Conservation (phyloP, 2,329 filamentous ascomycete genomes). For the Pseudogymnoascus sp. region DNA sequence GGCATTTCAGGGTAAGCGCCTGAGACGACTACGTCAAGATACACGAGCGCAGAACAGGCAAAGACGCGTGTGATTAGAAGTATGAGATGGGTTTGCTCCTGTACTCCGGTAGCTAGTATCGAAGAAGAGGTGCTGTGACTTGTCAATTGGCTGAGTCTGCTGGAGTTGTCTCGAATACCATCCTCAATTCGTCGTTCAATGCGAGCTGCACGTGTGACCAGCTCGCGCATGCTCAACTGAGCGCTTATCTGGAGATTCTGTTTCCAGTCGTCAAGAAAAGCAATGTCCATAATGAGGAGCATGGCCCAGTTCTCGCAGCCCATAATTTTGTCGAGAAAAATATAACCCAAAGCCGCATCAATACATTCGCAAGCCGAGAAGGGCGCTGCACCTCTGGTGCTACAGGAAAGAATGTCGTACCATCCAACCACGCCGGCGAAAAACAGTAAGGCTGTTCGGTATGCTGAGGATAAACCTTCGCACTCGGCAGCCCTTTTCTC, state of each 20-base stretch:
- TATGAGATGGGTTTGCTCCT: slow-evolving; percentile 5
- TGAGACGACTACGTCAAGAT: slow-evolving; percentile 17
- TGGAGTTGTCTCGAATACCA: slow-evolving; percentile 9
- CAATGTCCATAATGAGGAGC: slow-evolving; percentile 42
- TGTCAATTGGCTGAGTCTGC: background rate
- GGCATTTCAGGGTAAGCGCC: slow-evolving; percentile 14
- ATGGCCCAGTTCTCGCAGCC: slow-evolving; percentile 50
- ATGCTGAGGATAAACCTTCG: slow-evolving; percentile 22
- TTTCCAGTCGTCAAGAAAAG: slow-evolving; percentile 48
- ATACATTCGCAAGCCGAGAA: background rate
- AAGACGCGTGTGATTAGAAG: slow-evolving; percentile 16
- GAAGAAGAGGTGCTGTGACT: background rate
- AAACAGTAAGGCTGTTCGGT: slow-evolving; percentile 41
- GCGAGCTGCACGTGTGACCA: slow-evolving; percentile 33
- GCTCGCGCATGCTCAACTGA: slow-evolving; percentile 35
- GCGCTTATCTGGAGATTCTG: slow-evolving; percentile 36
- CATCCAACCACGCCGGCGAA: slow-evolving; percentile 40
- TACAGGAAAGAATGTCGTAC: slow-evolving; percentile 41
- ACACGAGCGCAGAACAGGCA: slow-evolving; percentile 15
- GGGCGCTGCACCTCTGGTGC: slow-evolving; percentile 31
- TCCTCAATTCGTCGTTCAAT: slow-evolving; percentile 19
- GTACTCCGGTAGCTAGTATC: too few relatives aligned
- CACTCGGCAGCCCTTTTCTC: background rate
- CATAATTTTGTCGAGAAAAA: slow-evolving; percentile 41
- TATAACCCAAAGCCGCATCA: slow-evolving; percentile 27